phyloP scores from a whole-genome alignment of 2,329 filamentous ascomycete species.

The Cephalotrichum gorgonifer region DNA sequence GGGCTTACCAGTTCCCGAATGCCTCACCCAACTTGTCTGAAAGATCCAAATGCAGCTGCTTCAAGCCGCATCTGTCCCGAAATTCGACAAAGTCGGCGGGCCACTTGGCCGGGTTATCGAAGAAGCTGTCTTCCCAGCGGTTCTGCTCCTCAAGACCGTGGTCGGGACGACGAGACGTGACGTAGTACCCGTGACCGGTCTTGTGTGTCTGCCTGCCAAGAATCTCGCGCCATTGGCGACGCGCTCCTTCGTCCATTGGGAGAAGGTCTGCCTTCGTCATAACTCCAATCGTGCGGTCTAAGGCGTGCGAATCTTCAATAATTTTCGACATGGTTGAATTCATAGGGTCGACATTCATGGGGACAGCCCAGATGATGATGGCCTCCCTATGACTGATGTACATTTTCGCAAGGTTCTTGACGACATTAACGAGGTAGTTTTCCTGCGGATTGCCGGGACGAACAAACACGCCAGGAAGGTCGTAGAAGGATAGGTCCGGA shows the following conservation, averaged over 20 bases:
- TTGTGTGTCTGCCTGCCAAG: conserved; percentile 50
- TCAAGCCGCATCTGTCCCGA: conserved; percentile 39
- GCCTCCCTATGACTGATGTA: conserved; percentile 63
- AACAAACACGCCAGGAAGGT: conserved; percentile 74
- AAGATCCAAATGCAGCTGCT: conserved; percentile 39
- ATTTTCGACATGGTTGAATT: conserved; percentile 62
- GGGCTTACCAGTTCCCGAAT: conserved; percentile 37
- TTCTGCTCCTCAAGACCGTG: conserved; percentile 39
- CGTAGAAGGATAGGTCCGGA: conserved; percentile 71
- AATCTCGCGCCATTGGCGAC: conserved; percentile 50
- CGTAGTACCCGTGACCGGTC: conserved; percentile 68
- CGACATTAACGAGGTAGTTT: conserved; percentile 58
- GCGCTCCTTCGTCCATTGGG: conserved; percentile 34
- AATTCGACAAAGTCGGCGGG: conserved; percentile 36
- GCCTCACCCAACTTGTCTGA: conserved; percentile 42
- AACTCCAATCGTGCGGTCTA: conserved; percentile 57
- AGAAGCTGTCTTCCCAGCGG: conserved; percentile 41
- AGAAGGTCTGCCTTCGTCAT: conserved; percentile 78
- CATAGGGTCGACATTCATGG: conserved; percentile 69
- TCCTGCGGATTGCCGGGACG: conserved; percentile 55
- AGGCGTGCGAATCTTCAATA: conserved; percentile 46
- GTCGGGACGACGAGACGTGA: conserved; percentile 57
- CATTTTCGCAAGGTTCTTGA: conserved; percentile 57
- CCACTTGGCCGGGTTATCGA: conserved; percentile 33
- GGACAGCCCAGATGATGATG: conserved; percentile 66